A percentile compares a stretch with the other conserved stretches of the same genome.
These are phyloP conservation scores for Penicillium goetzii DNA, from an alignment of 495 filamentous ascomycete species.

Conservation along the genomic window DNA sequence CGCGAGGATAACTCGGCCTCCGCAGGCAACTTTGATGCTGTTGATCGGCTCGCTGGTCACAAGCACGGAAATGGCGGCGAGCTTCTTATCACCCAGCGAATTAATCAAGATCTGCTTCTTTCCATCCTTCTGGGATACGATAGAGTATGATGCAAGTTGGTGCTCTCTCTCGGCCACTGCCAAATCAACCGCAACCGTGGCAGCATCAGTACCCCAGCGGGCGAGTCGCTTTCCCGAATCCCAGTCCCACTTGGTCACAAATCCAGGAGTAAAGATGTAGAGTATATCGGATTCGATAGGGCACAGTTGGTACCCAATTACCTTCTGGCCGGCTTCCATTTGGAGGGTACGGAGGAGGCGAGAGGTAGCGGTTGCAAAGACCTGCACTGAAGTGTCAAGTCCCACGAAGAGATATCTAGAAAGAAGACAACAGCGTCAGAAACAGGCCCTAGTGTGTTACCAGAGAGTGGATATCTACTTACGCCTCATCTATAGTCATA, in stretches of 20 bases:
- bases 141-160: constrained; percentile 21
- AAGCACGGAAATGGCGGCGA: constrained; percentile 28
- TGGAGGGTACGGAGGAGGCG: constrained; percentile 68
- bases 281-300: constrained; percentile 58
- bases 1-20: constrained; percentile 42
- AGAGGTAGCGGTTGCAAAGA: constrained; percentile 81
- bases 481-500: constrained; percentile 82
- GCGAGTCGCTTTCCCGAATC: constrained; percentile 54
- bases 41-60: constrained; percentile 38
- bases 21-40: constrained; percentile 35
- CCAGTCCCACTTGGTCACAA: constrained; percentile 79
- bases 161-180: constrained; percentile 20
- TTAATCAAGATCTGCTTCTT: constrained; percentile 38
- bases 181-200: constrained; percentile 32
- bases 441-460: background rate
- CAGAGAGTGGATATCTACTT: constrained; percentile 32
- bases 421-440: background rate
- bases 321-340: constrained; percentile 35
- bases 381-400: constrained; percentile 64
- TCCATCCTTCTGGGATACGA: constrained; percentile 34
- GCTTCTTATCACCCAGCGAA: constrained; percentile 30
- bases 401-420: constrained; percentile 71
- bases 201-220: constrained; percentile 47
- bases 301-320: constrained; percentile 63
- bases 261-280: constrained; percentile 72